Conservation (phyloP, 495 filamentous ascomycete species). For the Penicillium lividum region DNA sequence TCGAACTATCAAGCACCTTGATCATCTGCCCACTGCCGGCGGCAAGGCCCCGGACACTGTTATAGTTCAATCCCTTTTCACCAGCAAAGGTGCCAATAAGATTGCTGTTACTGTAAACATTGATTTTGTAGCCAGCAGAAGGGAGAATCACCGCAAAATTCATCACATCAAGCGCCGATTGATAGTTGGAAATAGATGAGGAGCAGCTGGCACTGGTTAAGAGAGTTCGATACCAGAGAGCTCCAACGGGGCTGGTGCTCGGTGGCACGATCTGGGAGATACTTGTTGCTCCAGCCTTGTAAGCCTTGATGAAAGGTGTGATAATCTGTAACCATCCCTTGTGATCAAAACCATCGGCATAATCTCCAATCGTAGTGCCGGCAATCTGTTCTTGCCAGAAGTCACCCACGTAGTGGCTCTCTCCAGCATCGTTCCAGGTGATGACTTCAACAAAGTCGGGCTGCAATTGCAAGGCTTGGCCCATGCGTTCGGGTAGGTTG, state of each 20-base stretch:
- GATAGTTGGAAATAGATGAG: constrained; percentile 7
- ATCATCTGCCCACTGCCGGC: constrained; percentile 9
- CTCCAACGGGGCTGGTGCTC: constrained; percentile 19
- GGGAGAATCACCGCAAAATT: constrained; percentile 18
- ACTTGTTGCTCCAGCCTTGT: constrained; percentile 26
- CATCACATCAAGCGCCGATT: constrained; percentile 6
- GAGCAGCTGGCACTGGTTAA: constrained; percentile 12
- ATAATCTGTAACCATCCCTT: constrained; percentile 35
- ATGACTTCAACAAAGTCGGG: constrained; percentile 33
- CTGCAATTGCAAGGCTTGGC: constrained; percentile 23
- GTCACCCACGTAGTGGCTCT: constrained; percentile 50
- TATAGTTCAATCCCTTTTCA: constrained; percentile 15
- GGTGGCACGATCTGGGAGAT: constrained; percentile 8
- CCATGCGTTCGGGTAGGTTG: constrained; percentile 35
- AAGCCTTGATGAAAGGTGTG: constrained; percentile 36
- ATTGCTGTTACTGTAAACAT: constrained; percentile 11
- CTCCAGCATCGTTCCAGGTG: constrained; percentile 44
- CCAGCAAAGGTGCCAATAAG: constrained; percentile 7
- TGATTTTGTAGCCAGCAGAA: constrained; percentile 8
- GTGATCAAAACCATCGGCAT: constrained; percentile 24
- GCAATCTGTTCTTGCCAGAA: constrained; percentile 20
- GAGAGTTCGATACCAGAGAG: constrained; percentile 17
- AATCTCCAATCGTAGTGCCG: constrained; percentile 27
- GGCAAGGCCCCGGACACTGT: neutral
- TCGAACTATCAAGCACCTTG: constrained; percentile 1